Evolutionary conservation across 768 basidiomycete species (phyloP).

Genomic region (Lyophyllum decastes): DNA sequence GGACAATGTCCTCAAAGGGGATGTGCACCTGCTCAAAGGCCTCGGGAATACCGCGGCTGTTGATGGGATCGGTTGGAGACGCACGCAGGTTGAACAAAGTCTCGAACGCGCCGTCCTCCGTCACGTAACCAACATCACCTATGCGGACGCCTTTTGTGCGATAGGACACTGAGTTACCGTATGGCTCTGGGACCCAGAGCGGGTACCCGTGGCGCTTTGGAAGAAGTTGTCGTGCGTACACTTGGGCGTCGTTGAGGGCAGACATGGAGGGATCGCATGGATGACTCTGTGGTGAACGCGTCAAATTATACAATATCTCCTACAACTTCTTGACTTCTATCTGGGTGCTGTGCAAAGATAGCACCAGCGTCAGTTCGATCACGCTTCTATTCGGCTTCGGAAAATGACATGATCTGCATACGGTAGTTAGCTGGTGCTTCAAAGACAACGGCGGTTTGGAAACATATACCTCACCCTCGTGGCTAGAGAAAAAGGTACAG

Average conservation of each 20-base stretch:
- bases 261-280: conserved; percentile 3
- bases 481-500: too few species aligned
- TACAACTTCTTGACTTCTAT: background rate
- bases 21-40: conserved; percentile 14
- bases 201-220: conserved; percentile 29
- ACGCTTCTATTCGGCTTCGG: background rate
- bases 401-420: background rate
- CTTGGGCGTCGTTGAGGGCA: conserved; percentile 10
- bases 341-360: background rate
- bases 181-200: conserved; percentile 32
- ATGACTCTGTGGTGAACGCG: background rate
- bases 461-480: too few species aligned
- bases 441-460: too few species aligned
- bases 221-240: conserved; percentile 15
- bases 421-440: background rate
- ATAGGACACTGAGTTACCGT: conserved; percentile 20
- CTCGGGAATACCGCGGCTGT: conserved; percentile 16
- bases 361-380: background rate
- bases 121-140: conserved; percentile 24
- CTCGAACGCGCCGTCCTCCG: conserved; percentile 22
- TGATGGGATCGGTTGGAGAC: conserved; percentile 15
- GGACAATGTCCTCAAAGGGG: conserved; percentile 13
- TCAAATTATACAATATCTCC: background rate
- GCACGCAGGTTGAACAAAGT: conserved; percentile 21
- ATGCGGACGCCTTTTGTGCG: conserved; percentile 21